Evolutionary conservation across 805 yeast species (phyloP).

Genomic region (Alloascoidea africana): DNA sequence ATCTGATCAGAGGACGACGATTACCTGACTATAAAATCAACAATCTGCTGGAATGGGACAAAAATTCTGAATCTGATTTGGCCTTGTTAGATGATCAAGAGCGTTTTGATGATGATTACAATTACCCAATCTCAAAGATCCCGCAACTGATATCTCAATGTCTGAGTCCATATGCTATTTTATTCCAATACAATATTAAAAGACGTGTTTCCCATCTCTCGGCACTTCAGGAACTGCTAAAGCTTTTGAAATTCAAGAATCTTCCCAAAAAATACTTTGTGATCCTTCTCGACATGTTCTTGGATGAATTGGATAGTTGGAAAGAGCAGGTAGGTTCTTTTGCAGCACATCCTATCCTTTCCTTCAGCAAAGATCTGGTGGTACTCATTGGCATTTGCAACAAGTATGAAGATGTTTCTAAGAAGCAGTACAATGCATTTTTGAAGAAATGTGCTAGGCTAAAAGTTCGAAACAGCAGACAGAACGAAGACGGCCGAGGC

Average conservation of each 20-base stretch:
- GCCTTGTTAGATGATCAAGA: conserved; percentile 5
- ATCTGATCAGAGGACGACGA: conserved; percentile 9
- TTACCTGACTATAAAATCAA: conserved; percentile 3
- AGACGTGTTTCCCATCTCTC: conserved; percentile 5
- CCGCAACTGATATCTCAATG: conserved; percentile 12
- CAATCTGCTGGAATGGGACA: conserved; percentile 4
- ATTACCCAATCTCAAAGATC: conserved; percentile 1
- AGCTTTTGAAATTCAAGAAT: conserved; percentile 14
- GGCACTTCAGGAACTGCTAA: conserved; percentile 10
- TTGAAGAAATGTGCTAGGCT: neutral
- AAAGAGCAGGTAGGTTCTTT: neutral
- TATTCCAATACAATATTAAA: conserved; percentile 7
- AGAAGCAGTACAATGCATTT: neutral
- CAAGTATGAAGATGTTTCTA: neutral
- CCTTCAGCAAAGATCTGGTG: neutral
- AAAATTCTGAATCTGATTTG: conserved; percentile 3
- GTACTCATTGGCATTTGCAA: neutral
- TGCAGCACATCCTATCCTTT: neutral
- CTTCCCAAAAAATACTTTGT: conserved; percentile 11
- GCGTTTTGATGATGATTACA: neutral
- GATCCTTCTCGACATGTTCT: neutral
- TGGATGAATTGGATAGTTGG: neutral
- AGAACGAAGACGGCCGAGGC: too few relatives aligned
- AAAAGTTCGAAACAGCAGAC: too few relatives aligned
- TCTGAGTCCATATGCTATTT: conserved; percentile 17